Evolutionary conservation across 148 eudicot genomes (phyloP).

Genomic region (Chenopodium berlandieri): DNA sequence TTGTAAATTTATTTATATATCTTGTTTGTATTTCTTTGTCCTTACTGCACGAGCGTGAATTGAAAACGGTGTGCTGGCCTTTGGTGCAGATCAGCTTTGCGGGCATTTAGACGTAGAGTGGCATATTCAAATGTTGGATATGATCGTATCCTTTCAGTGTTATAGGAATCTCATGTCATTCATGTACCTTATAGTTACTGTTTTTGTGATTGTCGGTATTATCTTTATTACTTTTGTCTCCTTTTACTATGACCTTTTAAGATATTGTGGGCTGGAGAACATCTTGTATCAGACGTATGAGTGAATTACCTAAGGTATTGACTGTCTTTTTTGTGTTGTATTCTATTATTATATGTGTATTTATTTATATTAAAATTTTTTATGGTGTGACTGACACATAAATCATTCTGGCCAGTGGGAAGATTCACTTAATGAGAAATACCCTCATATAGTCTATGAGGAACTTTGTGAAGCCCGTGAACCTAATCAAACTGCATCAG

Average conservation of each 20-base stretch:
- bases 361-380: neutral
- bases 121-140: constrained; percentile 87
- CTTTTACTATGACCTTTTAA: constrained; percentile 38
- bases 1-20: constrained; percentile 9
- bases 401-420: constrained; percentile 38
- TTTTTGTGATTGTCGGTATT: neutral
- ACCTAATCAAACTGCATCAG: constrained; percentile 26
- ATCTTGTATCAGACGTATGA: constrained; percentile 75
- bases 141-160: constrained; percentile 76
- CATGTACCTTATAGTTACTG: neutral
- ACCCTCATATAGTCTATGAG: constrained; percentile 48
- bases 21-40: neutral
- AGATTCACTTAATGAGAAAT: constrained; percentile 46
- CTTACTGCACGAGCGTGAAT: neutral
- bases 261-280: constrained; percentile 99
- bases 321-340: constrained; percentile 6
- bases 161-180: neutral
- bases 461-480: constrained; percentile 32
- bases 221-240: constrained; percentile 23
- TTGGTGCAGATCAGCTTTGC: constrained; percentile 75
- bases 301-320: constrained; percentile 86
- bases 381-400: constrained; percentile 17
- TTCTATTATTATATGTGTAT: constrained; percentile 4
- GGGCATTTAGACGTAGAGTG: constrained; percentile 75
- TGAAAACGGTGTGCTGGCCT: constrained; percentile 12